phyloP scores from a whole-genome alignment of 805 yeast species.

The Barnettozyma populi region DNA sequence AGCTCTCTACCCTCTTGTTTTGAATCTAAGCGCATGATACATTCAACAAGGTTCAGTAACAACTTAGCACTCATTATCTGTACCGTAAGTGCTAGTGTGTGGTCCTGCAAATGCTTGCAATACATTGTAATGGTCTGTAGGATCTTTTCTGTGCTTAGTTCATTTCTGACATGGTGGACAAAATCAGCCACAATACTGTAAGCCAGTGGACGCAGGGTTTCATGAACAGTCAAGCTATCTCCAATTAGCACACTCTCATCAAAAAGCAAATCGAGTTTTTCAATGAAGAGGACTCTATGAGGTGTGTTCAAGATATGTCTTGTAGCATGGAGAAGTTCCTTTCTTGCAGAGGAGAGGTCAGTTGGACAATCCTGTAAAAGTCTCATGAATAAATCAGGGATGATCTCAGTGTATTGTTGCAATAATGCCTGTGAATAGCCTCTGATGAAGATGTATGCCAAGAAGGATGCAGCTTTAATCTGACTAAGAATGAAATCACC shows the following conservation, averaged over 20 bases:
- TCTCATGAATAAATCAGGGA: conserved; percentile 84
- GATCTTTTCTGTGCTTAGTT: conserved; percentile 74
- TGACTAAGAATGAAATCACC: conserved; percentile 90
- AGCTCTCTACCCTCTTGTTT: conserved; percentile 73
- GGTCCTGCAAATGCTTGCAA: conserved; percentile 75
- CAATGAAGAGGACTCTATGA: conserved; percentile 72
- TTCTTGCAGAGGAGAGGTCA: conserved; percentile 84
- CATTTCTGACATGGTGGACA: conserved; percentile 84
- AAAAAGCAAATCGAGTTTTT: conserved; percentile 78
- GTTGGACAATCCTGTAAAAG: conserved; percentile 93
- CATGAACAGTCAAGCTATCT: conserved; percentile 86
- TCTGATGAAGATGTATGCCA: conserved; percentile 87
- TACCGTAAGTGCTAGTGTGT: conserved; percentile 76
- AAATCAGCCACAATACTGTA: conserved; percentile 95
- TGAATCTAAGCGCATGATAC: conserved; percentile 76
- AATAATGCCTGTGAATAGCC: conserved; percentile 68
- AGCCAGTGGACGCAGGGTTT: conserved; percentile 87
- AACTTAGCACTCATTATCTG: conserved; percentile 96
- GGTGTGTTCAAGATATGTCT: conserved; percentile 93
- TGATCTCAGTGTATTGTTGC: conserved; percentile 48
- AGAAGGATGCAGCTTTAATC: conserved; percentile 91
- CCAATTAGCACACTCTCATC: conserved; percentile 88
- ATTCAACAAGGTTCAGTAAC: conserved; percentile 79
- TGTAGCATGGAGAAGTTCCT: conserved; percentile 89
- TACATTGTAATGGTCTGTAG: conserved; percentile 84